Percentiles rank a stretch among this genome's conserved stretches.
Evolutionary conservation across 306 rosid genomes (phyloP).

Genomic region (Dryas octopetala): DNA sequence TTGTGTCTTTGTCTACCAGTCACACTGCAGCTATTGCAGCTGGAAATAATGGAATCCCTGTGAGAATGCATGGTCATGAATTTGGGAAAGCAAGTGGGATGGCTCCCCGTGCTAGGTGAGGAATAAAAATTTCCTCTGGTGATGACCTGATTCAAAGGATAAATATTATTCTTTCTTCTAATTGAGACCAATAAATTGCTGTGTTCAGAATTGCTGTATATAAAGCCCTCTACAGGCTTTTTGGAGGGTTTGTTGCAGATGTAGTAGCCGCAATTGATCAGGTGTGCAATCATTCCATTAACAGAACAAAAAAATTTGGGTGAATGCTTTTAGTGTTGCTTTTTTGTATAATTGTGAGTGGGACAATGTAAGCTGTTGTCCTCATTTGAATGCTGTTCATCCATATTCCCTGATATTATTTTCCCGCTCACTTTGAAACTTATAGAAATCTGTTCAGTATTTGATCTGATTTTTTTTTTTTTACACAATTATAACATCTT

Average conservation of each 20-base stretch:
- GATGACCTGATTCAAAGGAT: slow-evolving; percentile 27
- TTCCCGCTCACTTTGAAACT: background rate
- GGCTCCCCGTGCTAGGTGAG: slow-evolving; percentile 99
- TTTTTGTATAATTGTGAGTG: background rate
- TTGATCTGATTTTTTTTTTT: background rate
- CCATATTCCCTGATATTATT: slow-evolving; percentile 1
- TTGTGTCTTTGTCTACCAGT: slow-evolving; percentile 45
- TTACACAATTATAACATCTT: background rate
- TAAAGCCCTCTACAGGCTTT: slow-evolving; percentile 92
- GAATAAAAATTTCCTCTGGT: slow-evolving; percentile 22
- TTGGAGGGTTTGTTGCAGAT: slow-evolving; percentile 97
- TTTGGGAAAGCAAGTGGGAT: slow-evolving; percentile 98
- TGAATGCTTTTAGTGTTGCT: slow-evolving; percentile 8
- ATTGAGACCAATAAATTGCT: slow-evolving; percentile 22
- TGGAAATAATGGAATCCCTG: slow-evolving; percentile 98
- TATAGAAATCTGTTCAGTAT: background rate
- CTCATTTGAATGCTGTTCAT: background rate
- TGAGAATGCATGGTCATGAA: slow-evolving; percentile 92
- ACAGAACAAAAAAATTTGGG: slow-evolving; percentile 8
- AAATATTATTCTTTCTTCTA: slow-evolving; percentile 28
- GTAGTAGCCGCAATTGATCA: slow-evolving; percentile 99
- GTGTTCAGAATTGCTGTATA: slow-evolving; percentile 92
- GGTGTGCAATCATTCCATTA: slow-evolving; percentile 45
- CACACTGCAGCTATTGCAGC: slow-evolving; percentile 99
- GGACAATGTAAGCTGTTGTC: background rate